phyloP scores from a whole-genome alignment of 1,284 basidiomycete species.

The Irpex sp. region DNA sequence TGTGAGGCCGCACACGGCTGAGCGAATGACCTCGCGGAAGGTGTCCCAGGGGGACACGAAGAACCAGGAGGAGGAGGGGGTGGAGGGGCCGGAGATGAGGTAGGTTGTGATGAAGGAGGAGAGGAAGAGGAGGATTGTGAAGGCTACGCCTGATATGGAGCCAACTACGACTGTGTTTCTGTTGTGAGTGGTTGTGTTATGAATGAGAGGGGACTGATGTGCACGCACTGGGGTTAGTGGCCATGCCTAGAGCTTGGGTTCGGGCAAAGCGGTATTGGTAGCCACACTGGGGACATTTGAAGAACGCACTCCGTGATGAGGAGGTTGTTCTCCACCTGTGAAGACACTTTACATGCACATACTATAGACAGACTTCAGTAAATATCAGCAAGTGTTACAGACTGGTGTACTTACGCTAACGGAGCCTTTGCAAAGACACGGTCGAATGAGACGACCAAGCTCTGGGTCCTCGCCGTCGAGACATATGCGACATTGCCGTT shows the following conservation, averaged over 20 bases:
- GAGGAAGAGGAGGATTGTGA: constrained; percentile 62
- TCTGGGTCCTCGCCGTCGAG: constrained; percentile 60
- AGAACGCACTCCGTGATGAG: constrained; percentile 57
- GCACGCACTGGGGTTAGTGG: constrained; percentile 63
- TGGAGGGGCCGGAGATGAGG: constrained; percentile 45
- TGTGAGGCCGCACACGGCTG: constrained; percentile 59
- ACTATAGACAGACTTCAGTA: constrained; percentile 36
- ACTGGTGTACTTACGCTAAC: constrained; percentile 55
- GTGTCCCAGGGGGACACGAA: constrained; percentile 57
- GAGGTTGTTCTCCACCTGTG: constrained; percentile 68
- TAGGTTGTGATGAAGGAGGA: constrained; percentile 72
- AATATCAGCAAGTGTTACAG: not conserved
- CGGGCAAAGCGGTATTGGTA: constrained; percentile 73
- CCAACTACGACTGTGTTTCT: constrained; percentile 62
- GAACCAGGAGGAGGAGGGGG: constrained; percentile 36
- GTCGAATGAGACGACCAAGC: constrained; percentile 68
- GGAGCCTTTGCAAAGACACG: constrained; percentile 76
- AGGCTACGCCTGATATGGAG: constrained; percentile 59
- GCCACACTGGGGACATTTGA: constrained; percentile 70
- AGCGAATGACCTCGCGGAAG: constrained; percentile 58
- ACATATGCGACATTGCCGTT: constrained; percentile 74
- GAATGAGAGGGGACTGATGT: not conserved
- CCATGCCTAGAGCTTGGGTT: constrained; percentile 64
- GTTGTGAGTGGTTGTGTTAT: constrained; percentile 4
- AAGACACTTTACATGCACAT: constrained; percentile 74